Base-by-base conservation (phyloP, 768 basidiomycete species). In the Pleurotus pulmonarius region DNA sequence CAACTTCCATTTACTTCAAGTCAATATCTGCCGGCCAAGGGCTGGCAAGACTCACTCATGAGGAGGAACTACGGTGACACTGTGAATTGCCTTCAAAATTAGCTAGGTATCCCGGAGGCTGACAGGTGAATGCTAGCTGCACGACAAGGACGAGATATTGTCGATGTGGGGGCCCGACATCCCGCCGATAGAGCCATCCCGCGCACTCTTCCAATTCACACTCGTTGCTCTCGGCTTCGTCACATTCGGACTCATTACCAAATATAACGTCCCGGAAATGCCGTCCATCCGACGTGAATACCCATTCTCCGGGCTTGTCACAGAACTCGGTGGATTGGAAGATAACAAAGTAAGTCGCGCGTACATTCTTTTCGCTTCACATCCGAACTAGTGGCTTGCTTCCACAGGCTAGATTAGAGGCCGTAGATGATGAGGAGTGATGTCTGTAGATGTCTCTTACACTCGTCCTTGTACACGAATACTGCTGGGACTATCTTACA, bases 141-240 rank as follows among this genome's bases (percentile, higher is more conserved):
- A 90, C 58, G 90, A 92, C 69, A 77, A 83, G 64, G 90, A 92
- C 51, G 92, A 94, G 64, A 74, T 89, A 20, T 70, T 87, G 56
- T 90, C 88, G 38, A 90, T 94, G 88, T 93, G 90, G 90, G 90
- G 90, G 22, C 90, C 90, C 18, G 92, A 94, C 64, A 74, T 83
- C 25, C 81, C 91, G 40, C 77, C 78, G 24, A 73, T 90, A 11
- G 71, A 77, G 11, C 85, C 88, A 22, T 69, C 76, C 5, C 76
- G 68, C 2, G 91, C 92, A 5, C 67, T 87, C 37, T 76, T 79
- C 49, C 87, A 88, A 45, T 88, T 94, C 65, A 61, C 79, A 11
- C 67, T 86, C 51, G 90, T 84, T 0, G 71, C 77, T 16, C 67
- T 79, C 22, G 80, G 79, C n/a, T 88, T 94, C 60, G 75, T 86